These are phyloP conservation scores for Penicillium carneum DNA, from an alignment of 2,329 filamentous ascomycete genomes.

Conservation along the genomic window DNA sequence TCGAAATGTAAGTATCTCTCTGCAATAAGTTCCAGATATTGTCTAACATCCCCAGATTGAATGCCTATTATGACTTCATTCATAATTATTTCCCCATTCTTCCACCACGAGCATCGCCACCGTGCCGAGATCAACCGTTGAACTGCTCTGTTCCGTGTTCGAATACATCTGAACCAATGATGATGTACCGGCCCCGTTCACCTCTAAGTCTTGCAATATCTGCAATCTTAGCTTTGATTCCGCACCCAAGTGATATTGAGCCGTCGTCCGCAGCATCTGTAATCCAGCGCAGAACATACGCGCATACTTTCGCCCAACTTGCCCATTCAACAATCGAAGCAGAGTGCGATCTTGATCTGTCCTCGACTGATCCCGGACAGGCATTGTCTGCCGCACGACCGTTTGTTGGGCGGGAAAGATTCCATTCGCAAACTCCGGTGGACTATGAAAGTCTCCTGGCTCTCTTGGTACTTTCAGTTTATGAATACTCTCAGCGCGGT, in stretches of 20 bases:
- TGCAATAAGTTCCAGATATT: not conserved
- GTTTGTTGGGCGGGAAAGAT: constrained; percentile 43
- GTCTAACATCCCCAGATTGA: constrained; percentile 46
- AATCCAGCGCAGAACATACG: constrained; percentile 48
- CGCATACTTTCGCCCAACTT: constrained; percentile 51
- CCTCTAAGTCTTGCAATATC: constrained; percentile 55
- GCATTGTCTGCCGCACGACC: constrained; percentile 46
- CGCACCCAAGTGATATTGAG: constrained; percentile 51
- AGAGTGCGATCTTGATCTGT: constrained; percentile 54
- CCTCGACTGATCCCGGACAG: constrained; percentile 50
- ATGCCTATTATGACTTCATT: constrained; percentile 57
- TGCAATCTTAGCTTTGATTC: constrained; percentile 53
- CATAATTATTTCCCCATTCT: constrained; percentile 57
- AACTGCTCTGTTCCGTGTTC: constrained; percentile 42
- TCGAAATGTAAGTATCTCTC: constrained; percentile 48
- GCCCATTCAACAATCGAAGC: constrained; percentile 51
- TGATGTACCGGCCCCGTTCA: constrained; percentile 51
- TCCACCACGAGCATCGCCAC: constrained; percentile 46
- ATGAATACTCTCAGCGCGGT: constrained; percentile 56
- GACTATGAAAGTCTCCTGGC: constrained; percentile 54
- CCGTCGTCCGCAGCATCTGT: constrained; percentile 47
- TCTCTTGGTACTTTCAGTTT: constrained; percentile 53
- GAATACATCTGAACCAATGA: constrained; percentile 40
- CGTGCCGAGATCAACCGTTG: constrained; percentile 45
- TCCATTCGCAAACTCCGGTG: constrained; percentile 51